A percentile compares a stretch with the other conserved stretches of the same genome.
Evolutionary conservation across 2,329 filamentous ascomycete species (phyloP).

Genomic region (Pseudocercospora crystallina): DNA sequence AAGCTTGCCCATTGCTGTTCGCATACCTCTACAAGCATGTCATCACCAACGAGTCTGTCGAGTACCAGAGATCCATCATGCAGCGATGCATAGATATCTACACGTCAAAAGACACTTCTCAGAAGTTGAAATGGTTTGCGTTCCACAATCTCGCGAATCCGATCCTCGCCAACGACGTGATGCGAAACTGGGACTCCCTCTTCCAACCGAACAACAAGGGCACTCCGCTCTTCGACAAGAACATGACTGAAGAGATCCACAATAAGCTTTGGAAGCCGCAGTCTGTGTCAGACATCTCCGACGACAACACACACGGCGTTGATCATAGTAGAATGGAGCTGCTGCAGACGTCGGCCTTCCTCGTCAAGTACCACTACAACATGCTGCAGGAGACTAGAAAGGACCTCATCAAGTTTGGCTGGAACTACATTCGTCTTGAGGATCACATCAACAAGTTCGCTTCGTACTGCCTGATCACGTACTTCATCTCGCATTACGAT

Average conservation of each 20-base stretch:
- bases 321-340: constrained; percentile 96
- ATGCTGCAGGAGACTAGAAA: constrained; percentile 90
- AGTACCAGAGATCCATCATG: constrained; percentile 80
- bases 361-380: constrained; percentile 90
- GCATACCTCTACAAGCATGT: constrained; percentile 82
- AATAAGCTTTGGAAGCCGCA: constrained; percentile 93
- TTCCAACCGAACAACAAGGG: constrained; percentile 55
- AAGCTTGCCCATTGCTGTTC: constrained; percentile 71
- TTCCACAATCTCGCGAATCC: constrained; percentile 93
- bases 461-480: constrained; percentile 93
- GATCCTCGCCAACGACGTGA: constrained; percentile 93
- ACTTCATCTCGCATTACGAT: constrained; percentile 96
- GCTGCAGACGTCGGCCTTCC: constrained; percentile 87
- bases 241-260: constrained; percentile 85
- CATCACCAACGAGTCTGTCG: constrained; percentile 78
- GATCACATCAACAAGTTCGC: constrained; percentile 99
- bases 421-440: constrained; percentile 97
- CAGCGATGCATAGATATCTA: constrained; percentile 87
- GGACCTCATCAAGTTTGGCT: constrained; percentile 98
- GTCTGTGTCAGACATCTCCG: constrained; percentile 67
- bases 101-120: constrained; percentile 71
- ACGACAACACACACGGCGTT: constrained; percentile 83
- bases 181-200: constrained; percentile 68
- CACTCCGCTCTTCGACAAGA: constrained; percentile 77
- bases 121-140: constrained; percentile 89